A percentile compares a stretch with the other conserved stretches of the same genome.
Conservation (phyloP, 352 stramenopile species). For the Phytophthora cryptogea region DNA sequence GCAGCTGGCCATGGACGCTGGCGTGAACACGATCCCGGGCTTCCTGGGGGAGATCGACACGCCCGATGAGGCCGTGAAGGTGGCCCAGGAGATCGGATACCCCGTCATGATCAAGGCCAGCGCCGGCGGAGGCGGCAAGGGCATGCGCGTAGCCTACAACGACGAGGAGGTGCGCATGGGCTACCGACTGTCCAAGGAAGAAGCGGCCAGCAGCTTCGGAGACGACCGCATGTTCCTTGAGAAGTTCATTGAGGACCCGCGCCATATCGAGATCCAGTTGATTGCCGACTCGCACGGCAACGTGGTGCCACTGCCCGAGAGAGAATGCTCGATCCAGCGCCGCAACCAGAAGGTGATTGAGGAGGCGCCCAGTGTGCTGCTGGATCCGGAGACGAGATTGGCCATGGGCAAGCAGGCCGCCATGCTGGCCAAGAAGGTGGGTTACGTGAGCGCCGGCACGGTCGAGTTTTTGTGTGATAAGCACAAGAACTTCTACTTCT, state of each 20-base stretch:
- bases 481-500: conserved; percentile 98
- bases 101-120: conserved; percentile 98
- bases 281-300: conserved; percentile 92
- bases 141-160: conserved; percentile 95
- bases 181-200: conserved; percentile 85
- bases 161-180: conserved; percentile 89
- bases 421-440: conserved; percentile 90
- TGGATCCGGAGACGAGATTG: conserved; percentile 88
- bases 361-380: conserved; percentile 90
- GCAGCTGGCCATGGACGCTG: conserved; percentile 92
- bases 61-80: conserved; percentile 79
- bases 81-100: conserved; percentile 95
- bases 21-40: conserved; percentile 94
- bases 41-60: conserved; percentile 89
- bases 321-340: conserved; percentile 97
- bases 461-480: conserved; percentile 97
- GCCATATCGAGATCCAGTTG: conserved; percentile 99
- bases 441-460: conserved; percentile 95
- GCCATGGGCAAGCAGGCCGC: conserved; percentile 89
- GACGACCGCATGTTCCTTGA: conserved; percentile 97
- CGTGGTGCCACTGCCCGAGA: conserved; percentile 92
- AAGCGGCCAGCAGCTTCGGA: conserved; percentile 92
- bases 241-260: conserved; percentile 97
- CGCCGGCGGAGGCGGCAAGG: conserved; percentile 95
- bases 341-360: conserved; percentile 98